Percentiles rank a stretch among this genome's conserved stretches.
phyloP scores from a whole-genome alignment of 768 basidiomycete genomes.

The Chalciporus pseudorubinellus region DNA sequence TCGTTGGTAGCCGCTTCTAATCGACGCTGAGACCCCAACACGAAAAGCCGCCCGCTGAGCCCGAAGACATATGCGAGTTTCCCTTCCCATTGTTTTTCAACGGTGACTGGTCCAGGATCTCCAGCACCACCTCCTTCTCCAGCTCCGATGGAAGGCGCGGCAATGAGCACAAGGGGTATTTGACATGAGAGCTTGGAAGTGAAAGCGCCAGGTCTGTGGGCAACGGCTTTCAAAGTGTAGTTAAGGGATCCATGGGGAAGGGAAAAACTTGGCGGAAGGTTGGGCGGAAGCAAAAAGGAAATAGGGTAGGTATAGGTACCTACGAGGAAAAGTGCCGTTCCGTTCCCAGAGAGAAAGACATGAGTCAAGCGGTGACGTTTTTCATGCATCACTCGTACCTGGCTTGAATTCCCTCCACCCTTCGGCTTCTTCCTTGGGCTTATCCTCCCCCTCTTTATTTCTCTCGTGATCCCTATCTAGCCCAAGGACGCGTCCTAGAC shows the following conservation, averaged over 20 bases:
- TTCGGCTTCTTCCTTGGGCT: constrained; percentile 42
- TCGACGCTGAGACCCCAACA: constrained; percentile 54
- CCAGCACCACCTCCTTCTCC: constrained; percentile 46
- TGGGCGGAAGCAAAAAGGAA: constrained; percentile 80
- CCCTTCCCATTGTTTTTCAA: constrained; percentile 89
- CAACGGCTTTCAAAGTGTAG: constrained; percentile 80
- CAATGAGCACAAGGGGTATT: constrained; percentile 73
- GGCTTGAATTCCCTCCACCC: constrained; percentile 90
- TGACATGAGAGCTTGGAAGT: constrained; percentile 68
- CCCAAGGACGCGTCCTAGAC: constrained; percentile 37
- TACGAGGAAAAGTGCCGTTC: constrained; percentile 26
- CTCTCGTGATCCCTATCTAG: constrained; percentile 16
- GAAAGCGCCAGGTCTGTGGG: constrained; percentile 86
- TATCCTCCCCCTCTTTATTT: constrained; percentile 19
- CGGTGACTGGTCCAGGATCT: constrained; percentile 74
- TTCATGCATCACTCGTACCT: constrained; percentile 40
- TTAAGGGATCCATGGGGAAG: constrained; percentile 72
- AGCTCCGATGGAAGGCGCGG: constrained; percentile 76
- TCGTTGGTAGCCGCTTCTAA: not conserved
- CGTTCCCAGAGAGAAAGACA: not conserved
- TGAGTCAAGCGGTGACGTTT: not conserved
- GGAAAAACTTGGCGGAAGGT: constrained; percentile 75
- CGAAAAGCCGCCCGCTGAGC: constrained; percentile 76
- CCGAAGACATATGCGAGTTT: constrained; percentile 82
- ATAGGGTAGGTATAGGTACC: constrained; percentile 96